Base-by-base conservation (phyloP, 345 rosid species). In the Heritiera fomes region DNA sequence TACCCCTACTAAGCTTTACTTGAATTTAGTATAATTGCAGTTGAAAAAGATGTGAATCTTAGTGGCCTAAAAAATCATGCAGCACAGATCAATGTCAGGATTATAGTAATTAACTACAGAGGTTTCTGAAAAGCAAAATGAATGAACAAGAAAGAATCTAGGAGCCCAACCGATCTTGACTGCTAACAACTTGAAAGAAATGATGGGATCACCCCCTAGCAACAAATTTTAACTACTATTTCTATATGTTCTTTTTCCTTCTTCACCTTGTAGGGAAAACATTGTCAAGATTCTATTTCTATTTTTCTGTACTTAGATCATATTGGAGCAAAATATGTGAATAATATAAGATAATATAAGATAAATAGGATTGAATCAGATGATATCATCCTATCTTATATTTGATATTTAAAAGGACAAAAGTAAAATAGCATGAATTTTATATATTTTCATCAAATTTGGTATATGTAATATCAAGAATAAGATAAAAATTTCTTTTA, bases 41-140 rank as follows among this genome's bases (percentile, higher is more conserved):
- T 8, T 47, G 56, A 69, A 53, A 45, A 20, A 69, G 3, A 46
- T 23, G 7, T 17, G 14, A 67, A 67, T 18, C 32, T n/a, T 67
- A 43, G 0, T 50, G n/a, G 53, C 53, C 10, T n/a, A 68, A 10
- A 41, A 66, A n/a, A 43, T 7, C 15, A 67, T n/a, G 71, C 15
- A 67, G 71, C 28, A 67, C 40, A 23, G 55, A 69, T 69, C 30
- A 46, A 67, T 49, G n/a, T 49, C 74, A 15, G 47, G 55, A 45
- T 12, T 68, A 20, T 47, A 67, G 7, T 66, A 46, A 23, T 8
- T 47, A 47, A 47, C 49, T 70, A 70, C 74, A 70, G 3, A 46
- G 11, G 55, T 11, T 47, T 49, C 41, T 23, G 28, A 23, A 23
- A 23, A 23, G 28, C 28, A 23, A 50, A 71, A 69, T 59, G 32